Base-by-base conservation (phyloP, 176 grass and related monocot genomes). In the Avena atlantica region DNA sequence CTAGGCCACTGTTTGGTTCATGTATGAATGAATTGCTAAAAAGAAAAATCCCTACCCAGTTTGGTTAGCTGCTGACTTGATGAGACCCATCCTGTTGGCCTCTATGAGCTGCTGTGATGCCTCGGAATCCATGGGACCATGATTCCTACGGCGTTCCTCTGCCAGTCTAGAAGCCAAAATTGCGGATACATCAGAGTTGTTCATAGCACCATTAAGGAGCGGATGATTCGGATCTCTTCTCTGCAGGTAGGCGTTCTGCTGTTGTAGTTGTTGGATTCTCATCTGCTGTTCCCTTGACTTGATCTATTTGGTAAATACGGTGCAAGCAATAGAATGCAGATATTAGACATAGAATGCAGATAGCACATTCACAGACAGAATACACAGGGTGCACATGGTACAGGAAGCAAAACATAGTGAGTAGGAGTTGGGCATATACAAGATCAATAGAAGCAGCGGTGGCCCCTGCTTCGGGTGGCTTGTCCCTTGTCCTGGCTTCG, bases 211-310 rank as follows among this genome's bases (percentile, higher is more conserved):
- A 6, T 89, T 92, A 48, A 87, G 70, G 47, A 62, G 6, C 4
- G 81, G 78, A 25, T 81, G 69, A 58, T 71, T 86, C 5, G 83
- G 50, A 65, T 83, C 81, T 70, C 87, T 81, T 79, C 88, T 45
- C 71, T 90, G 87, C 77, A 89, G 60, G 31, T 95, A 85, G 29
- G 87, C 80, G 59, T 87, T 87, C 14, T 91, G 95, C 24, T 91
- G 95, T 31, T 97, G 95, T 78, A 93, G 78, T 21, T 92, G 9
- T 14, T 98, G 95, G 25, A 93, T 86, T 27, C 83, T 83, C 77
- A 92, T 86, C 67, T 97, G 95, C 24, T 93, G 93, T 42, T 97
- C 95, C 71, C 93, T 91, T 47, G 95, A 86, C 65, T 97, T 97
- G 36, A 91, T 76, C 74, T 94, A 76, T 5, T 11, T 11, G 64